These are phyloP conservation scores for Hypericum perforatum DNA, from an alignment of 345 rosid species.

Conservation along the genomic window DNA sequence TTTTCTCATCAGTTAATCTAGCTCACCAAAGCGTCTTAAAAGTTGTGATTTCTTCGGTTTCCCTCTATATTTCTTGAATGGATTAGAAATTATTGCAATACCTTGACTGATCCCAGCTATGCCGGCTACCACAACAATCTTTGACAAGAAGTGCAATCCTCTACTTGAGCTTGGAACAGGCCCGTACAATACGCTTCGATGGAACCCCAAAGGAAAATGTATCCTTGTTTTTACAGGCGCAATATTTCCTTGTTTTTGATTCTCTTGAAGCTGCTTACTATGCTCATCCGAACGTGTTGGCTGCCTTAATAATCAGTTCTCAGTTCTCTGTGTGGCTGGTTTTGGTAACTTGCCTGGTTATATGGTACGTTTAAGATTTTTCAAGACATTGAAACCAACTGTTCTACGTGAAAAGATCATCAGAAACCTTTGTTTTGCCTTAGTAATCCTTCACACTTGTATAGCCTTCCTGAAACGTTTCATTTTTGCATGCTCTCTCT, in stretches of 20 bases:
- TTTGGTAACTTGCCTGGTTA: slow-evolving; percentile 98
- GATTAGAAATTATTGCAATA: slow-evolving; percentile 3
- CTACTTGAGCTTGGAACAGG: slow-evolving; percentile 77
- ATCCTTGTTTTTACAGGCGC: slow-evolving; percentile 28
- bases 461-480: no score
- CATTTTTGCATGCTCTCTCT: no score
- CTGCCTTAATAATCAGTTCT: slow-evolving; percentile 31
- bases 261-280: slow-evolving; percentile 4
- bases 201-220: slow-evolving; percentile 95
- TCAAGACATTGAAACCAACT: no score
- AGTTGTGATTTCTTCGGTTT: no score
- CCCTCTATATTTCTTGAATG: no score
- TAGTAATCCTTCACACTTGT: no score
- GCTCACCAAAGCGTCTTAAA: no score
- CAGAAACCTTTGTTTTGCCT: no score
- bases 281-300: slow-evolving; percentile 5
- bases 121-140: slow-evolving; percentile 84
- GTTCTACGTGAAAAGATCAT: no score
- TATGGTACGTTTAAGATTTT: slow-evolving; percentile 43
- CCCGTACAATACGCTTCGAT: slow-evolving; percentile 81
- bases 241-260: no score
- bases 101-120: slow-evolving; percentile 67
- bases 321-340: slow-evolving; percentile 90
- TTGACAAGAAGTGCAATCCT: slow-evolving; percentile 81
- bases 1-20: no score